Evolutionary conservation across 768 basidiomycete genomes (phyloP), one percentile per base, ranked within the genome.

Genomic region (Macrolepiota dolichaula): DNA sequence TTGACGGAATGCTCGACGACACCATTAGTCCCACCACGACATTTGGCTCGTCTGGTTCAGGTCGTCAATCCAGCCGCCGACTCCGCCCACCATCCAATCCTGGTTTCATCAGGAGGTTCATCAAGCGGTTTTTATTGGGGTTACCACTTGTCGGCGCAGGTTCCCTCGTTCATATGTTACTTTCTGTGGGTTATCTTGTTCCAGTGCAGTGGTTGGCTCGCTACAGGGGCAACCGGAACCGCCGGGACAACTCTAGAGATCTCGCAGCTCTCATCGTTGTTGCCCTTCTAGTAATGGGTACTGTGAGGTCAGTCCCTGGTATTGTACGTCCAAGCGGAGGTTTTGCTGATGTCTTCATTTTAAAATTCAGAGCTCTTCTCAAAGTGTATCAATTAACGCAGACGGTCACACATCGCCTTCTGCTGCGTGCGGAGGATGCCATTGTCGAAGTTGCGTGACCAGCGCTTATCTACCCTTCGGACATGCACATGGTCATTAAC

Each of bases 101-200:
- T 13, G 76, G 86, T 38, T 60, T 90, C 42, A 42, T 91, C 10
- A 76, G 73, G 61, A 76, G 79, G 35, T 83, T 92, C 65, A 63
- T 89, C 55, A 84, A 82, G 44, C 85, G 91, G n/a, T 88, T 93
- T 70, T 65, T 93, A 12, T 70, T 94, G 25, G 92, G 92, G 24
- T 76, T 93, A 13, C 91, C 92, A 29, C 79, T 92, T 59, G 81
- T 94, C 12, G 91, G 91, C 10, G 89, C 88, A 42, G 85, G 85
- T 19, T 92, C 89, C 15, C 71, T 93, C 46, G 81, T 91, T 17
- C 88, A 90, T 56, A 83, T 91, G 82, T 72, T 93, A 15, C 63
- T 86, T 11, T 83, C 88, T 2, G 69, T 86, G 6, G 88, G 85
- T 24, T 71, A 88, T 59, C 77, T 90, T 50, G 84, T 81, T 0